Evolutionary conservation across 2,329 filamentous ascomycete species (phyloP).

Genomic region (Colletotrichum aenigma): DNA sequence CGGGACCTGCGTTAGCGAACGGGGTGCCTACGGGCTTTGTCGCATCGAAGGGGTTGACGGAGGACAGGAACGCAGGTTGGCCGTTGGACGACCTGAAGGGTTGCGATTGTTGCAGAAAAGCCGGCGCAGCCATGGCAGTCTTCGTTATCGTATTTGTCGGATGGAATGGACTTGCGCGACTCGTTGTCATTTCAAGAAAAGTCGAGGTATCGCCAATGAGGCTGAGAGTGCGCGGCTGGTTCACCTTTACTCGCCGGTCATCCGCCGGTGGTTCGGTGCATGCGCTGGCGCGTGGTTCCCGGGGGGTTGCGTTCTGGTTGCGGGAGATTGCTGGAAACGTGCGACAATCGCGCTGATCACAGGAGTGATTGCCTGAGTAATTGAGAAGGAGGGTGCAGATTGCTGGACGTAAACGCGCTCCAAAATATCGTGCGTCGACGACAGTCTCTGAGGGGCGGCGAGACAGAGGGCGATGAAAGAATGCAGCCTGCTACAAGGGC

Average conservation of each 20-base stretch:
- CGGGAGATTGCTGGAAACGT: not conserved
- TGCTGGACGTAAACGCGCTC: constrained; percentile 1
- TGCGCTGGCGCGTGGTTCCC: constrained; percentile 24
- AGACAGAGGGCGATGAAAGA: not conserved
- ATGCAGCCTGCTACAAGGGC: constrained; percentile 15
- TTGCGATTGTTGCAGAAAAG: constrained; percentile 45
- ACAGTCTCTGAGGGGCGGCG: not conserved
- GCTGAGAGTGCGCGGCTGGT: constrained; percentile 25
- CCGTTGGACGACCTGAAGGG: constrained; percentile 41
- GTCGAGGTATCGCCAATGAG: constrained; percentile 27
- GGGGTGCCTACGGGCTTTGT: constrained; percentile 43
- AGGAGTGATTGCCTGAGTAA: not conserved
- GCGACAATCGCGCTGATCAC: constrained; percentile 9
- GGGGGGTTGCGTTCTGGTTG: not conserved
- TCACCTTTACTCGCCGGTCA: constrained; percentile 29
- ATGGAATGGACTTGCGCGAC: constrained; percentile 35
- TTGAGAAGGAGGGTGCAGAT: not conserved
- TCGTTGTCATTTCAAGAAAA: constrained; percentile 26
- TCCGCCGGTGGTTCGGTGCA: constrained; percentile 31
- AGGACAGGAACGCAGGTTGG: constrained; percentile 35
- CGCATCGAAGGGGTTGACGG: constrained; percentile 40
- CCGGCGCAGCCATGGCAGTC: constrained; percentile 48
- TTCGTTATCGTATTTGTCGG: constrained; percentile 29
- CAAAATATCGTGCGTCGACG: not conserved
- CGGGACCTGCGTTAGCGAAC: constrained; percentile 37